A percentile compares a stretch with the other conserved stretches of the same genome.
phyloP scores from a whole-genome alignment of 306 rosid genomes.

The Ziziphus jujuba region DNA sequence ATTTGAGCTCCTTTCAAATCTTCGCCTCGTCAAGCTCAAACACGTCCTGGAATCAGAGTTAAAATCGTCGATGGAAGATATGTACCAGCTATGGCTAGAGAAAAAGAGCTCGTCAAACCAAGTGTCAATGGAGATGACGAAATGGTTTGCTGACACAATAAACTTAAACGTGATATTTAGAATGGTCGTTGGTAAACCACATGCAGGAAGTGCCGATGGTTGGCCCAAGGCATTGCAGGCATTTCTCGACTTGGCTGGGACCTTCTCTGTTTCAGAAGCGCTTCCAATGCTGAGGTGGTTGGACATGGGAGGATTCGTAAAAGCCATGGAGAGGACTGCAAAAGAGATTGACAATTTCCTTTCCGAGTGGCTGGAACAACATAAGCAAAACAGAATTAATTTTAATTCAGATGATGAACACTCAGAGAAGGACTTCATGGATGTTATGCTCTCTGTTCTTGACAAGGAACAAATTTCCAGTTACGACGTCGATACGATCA shows the following conservation, averaged over 20 bases:
- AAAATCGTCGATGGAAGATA: neutral
- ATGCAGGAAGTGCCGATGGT: neutral
- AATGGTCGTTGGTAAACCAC: conserved; percentile 11
- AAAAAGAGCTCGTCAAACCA: no score
- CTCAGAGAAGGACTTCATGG: conserved; percentile 17
- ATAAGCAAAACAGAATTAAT: neutral
- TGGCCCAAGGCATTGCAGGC: neutral
- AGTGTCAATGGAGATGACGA: conserved; percentile 21
- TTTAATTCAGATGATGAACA: neutral
- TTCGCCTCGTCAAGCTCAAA: conserved; percentile 8
- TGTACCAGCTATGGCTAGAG: neutral
- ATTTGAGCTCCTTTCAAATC: conserved; percentile 16
- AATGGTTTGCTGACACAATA: conserved; percentile 11
- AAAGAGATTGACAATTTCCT: conserved; percentile 3
- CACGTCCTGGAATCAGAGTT: conserved; percentile 20
- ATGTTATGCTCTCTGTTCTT: conserved; percentile 21
- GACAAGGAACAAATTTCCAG: neutral
- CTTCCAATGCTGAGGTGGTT: conserved; percentile 26
- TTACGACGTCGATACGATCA: conserved; percentile 19
- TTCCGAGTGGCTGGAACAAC: conserved; percentile 22
- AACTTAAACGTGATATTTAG: conserved; percentile 17
- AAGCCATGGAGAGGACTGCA: conserved; percentile 7
- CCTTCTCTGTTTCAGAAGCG: conserved; percentile 12
- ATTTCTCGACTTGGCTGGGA: neutral
- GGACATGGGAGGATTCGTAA: conserved; percentile 15